Conservation (phyloP, 2,329 filamentous ascomycete species). For the Hypoxylon sp. region DNA sequence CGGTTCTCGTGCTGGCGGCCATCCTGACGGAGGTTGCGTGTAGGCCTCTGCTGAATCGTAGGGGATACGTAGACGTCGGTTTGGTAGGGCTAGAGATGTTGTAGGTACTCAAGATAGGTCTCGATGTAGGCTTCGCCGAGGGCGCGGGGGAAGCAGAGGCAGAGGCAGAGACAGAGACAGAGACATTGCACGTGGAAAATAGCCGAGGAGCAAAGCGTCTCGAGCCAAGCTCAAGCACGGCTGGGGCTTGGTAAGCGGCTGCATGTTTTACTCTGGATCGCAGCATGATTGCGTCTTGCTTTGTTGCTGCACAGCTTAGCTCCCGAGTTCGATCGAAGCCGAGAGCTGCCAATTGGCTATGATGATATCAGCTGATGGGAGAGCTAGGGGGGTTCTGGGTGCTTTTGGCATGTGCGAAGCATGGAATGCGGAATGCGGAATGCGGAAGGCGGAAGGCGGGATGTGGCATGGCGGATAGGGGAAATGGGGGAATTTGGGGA, state of each 20-base stretch:
- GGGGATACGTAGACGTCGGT: conserved; percentile 35
- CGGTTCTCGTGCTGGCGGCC: conserved; percentile 72
- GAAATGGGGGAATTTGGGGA: background rate
- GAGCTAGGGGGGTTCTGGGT: background rate
- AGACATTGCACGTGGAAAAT: conserved; percentile 48
- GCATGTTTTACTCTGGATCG: conserved; percentile 48
- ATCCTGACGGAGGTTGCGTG: conserved; percentile 58
- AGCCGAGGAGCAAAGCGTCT: conserved; percentile 47
- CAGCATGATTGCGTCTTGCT: conserved; percentile 46
- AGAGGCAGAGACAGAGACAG: conserved; percentile 36
- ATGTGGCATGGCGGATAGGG: no score
- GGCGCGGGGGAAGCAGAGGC: background rate
- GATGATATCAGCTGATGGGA: conserved; percentile 24
- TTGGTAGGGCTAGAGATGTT: conserved; percentile 22
- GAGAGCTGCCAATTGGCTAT: conserved; percentile 27
- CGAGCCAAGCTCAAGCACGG: conserved; percentile 37
- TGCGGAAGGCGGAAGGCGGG: no score
- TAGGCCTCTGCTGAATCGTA: conserved; percentile 48
- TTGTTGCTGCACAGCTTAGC: conserved; percentile 18
- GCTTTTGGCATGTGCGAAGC: background rate
- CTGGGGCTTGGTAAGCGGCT: conserved; percentile 45
- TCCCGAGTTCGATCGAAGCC: conserved; percentile 21
- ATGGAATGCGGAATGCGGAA: no score
- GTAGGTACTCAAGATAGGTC: conserved; percentile 27
- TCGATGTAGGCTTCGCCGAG: conserved; percentile 35